Conservation (phyloP, 495 filamentous ascomycete genomes). For the Terfezia boudieri region DNA sequence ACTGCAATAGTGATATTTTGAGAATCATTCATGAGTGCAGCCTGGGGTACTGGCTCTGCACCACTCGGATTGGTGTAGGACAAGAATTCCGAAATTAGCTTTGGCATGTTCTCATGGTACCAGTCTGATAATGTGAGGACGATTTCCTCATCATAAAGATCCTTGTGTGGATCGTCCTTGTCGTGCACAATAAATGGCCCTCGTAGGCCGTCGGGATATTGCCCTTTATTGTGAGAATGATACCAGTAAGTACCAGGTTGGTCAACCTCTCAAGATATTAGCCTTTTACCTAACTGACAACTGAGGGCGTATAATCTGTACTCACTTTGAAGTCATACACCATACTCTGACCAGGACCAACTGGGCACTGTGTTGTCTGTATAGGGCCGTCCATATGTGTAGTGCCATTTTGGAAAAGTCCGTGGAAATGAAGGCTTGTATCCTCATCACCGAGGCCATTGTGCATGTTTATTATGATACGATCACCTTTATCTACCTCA, state of each 20-base stretch:
- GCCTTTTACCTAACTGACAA: background rate
- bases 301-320: background rate
- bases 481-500: conserved; percentile 46
- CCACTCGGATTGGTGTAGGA: conserved; percentile 35
- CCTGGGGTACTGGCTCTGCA: conserved; percentile 42
- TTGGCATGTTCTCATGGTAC: conserved; percentile 40
- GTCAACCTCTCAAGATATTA: conserved; percentile 24
- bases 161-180: conserved; percentile 33
- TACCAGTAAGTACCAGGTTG: conserved; percentile 71
- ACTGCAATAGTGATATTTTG: conserved; percentile 34
- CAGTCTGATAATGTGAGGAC: conserved; percentile 46
- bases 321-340: conserved; percentile 59
- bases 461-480: conserved; percentile 43
- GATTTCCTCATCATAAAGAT: conserved; percentile 43
- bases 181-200: conserved; percentile 53
- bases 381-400: conserved; percentile 54
- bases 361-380: conserved; percentile 44
- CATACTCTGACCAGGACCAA: conserved; percentile 39
- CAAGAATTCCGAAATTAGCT: conserved; percentile 33
- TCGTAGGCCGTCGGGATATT: conserved; percentile 57
- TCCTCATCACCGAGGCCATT: conserved; percentile 51
- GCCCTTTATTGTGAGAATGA: conserved; percentile 44
- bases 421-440: conserved; percentile 60
- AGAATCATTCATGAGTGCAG: conserved; percentile 47
- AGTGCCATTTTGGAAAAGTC: conserved; percentile 48